Evolutionary conservation across 2,329 filamentous ascomycete species (phyloP).

Genomic region (Furcasterigmium furcatum): DNA sequence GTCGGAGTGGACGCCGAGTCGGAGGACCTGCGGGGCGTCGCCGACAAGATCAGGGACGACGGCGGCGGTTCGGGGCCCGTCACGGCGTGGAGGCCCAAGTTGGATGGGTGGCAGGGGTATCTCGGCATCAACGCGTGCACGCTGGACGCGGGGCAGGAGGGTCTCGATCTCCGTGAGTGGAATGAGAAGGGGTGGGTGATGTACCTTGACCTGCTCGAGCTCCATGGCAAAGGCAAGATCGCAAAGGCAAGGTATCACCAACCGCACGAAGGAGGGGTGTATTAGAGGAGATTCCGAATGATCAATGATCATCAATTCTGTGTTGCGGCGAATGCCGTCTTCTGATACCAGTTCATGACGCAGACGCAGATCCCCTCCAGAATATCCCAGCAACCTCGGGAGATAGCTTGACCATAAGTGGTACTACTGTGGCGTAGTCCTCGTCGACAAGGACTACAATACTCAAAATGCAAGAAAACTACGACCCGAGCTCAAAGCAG

Average conservation of each 20-base stretch:
- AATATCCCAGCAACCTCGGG: too few relatives aligned
- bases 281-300: too few relatives aligned
- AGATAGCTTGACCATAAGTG: too few relatives aligned
- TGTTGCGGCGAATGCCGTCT: too few relatives aligned
- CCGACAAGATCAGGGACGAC: slow-evolving; percentile 1
- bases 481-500: too few relatives aligned
- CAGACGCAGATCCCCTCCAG: too few relatives aligned
- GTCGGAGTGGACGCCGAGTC: slow-evolving; percentile 14
- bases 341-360: too few relatives aligned
- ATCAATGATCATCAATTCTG: too few relatives aligned
- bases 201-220: slow-evolving; percentile 16
- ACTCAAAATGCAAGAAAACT: too few relatives aligned
- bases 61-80: slow-evolving; percentile 1
- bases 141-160: slow-evolving; percentile 30
- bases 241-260: slow-evolving; percentile 6
- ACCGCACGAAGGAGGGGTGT: slow-evolving; percentile 10
- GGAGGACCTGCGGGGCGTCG: not conserved
- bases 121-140: slow-evolving; percentile 33
- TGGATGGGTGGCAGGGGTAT: slow-evolving; percentile 22
- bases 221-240: not conserved
- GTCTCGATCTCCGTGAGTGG: slow-evolving; percentile 31
- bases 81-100: slow-evolving; percentile 26
- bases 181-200: slow-evolving; percentile 26
- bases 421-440: too few relatives aligned
- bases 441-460: too few relatives aligned